phyloP scores from a whole-genome alignment of 2,329 filamentous ascomycete genomes.

The Penicillium occitanis region DNA sequence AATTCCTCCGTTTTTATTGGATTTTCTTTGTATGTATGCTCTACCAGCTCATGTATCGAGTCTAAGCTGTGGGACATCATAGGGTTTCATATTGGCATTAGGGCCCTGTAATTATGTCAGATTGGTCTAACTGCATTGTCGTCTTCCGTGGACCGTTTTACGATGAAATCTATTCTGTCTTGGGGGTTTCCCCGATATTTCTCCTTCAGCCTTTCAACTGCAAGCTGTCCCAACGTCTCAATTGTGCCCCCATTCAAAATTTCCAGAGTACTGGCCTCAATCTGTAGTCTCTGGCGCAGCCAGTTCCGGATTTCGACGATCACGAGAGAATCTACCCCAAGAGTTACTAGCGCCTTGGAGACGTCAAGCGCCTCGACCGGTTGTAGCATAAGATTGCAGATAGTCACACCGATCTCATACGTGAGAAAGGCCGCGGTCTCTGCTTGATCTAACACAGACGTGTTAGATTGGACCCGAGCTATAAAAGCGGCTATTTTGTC shows the following conservation, averaged over 20 bases:
- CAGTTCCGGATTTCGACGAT: slow-evolving; percentile 3
- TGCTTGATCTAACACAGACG: not conserved
- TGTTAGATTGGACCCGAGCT: not conserved
- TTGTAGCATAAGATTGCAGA: not conserved
- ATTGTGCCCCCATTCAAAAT: not conserved
- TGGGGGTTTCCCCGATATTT: not conserved
- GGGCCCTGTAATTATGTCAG: not conserved
- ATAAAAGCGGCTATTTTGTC: not conserved
- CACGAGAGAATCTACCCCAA: slow-evolving; percentile 9
- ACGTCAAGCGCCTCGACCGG: not conserved
- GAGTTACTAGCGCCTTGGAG: not conserved
- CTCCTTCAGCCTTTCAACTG: not conserved
- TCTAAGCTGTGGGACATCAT: too few species aligned
- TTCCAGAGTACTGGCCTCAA: not conserved
- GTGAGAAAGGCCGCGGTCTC: not conserved
- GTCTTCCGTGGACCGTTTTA: not conserved
- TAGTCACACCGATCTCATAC: not conserved
- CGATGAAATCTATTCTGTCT: not conserved
- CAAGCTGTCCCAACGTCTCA: not conserved
- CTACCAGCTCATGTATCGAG: too few species aligned
- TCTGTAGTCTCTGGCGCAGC: not conserved
- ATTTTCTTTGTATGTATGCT: too few species aligned
- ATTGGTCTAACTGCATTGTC: not conserved
- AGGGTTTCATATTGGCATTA: not conserved
- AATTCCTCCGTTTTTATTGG: too few species aligned